A percentile compares a stretch with the other conserved stretches of the same genome.
Conservation (phyloP, 345 rosid species). For the Citrus maxima region DNA sequence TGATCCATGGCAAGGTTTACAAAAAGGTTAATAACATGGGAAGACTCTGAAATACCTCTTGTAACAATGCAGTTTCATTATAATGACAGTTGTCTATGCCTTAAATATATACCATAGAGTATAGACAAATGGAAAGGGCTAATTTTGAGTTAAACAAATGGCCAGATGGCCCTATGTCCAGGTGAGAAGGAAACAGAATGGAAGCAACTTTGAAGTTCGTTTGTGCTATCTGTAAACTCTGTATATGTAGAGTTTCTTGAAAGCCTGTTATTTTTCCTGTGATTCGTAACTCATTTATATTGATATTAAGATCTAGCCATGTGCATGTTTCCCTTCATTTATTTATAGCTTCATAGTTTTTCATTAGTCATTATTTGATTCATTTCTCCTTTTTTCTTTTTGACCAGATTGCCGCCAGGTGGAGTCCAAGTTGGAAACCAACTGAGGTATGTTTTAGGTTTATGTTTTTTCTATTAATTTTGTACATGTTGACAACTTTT, state of each 20-base stretch:
- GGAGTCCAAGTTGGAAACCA: conserved; percentile 72
- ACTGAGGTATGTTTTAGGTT: conserved; percentile 57
- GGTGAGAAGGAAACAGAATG: neutral
- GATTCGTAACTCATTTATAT: neutral
- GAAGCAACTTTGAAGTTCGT: neutral
- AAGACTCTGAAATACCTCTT: neutral
- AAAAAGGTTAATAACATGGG: neutral
- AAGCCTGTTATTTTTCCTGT: neutral
- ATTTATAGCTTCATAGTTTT: conserved; percentile 10
- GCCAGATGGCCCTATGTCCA: neutral
- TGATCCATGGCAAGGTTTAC: neutral
- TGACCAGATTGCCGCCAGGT: conserved; percentile 43
- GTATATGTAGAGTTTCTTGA: neutral
- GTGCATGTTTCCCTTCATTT: neutral
- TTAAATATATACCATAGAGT: neutral
- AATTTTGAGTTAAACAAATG: neutral
- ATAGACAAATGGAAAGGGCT: neutral
- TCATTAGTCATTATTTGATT: conserved; percentile 16
- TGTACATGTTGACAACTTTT: neutral
- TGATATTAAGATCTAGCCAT: neutral
- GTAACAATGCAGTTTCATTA: neutral
- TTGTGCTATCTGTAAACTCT: neutral
- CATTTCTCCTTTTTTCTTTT: conserved; percentile 5
- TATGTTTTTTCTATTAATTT: conserved; percentile 7
- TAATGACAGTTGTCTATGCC: neutral